Conservation (phyloP, 371 early-diverging fungal species). For the Batkoa obscura region DNA sequence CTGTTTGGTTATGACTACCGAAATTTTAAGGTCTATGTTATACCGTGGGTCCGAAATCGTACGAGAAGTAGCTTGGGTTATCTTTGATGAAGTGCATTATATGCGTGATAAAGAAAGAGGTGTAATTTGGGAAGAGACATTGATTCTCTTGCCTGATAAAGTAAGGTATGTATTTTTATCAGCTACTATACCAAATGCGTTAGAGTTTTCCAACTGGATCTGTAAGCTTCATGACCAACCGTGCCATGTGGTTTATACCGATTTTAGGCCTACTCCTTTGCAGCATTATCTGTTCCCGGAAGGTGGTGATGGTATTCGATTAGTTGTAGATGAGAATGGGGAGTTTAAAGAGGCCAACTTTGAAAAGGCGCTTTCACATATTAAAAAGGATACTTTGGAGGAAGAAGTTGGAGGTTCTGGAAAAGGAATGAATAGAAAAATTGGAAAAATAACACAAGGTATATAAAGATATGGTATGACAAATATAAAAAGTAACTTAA, state of each 20-base stretch:
- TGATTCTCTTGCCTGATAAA: conserved; percentile 88
- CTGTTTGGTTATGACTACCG: conserved; percentile 99
- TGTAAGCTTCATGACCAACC: conserved; percentile 88
- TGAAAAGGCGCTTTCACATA: conserved; percentile 59
- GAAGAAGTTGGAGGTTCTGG: conserved; percentile 4
- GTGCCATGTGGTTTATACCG: conserved; percentile 99
- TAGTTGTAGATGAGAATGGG: conserved; percentile 92
- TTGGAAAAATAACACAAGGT: not conserved
- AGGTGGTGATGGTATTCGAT: conserved; percentile 80
- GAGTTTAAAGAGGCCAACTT: conserved; percentile 91
- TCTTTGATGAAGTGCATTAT: conserved; percentile 99
- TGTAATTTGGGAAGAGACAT: conserved; percentile 99
- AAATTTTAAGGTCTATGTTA: conserved; percentile 98
- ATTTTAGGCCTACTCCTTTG: conserved; percentile 97
- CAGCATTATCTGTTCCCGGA: conserved; percentile 94
- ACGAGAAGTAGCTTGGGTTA: conserved; percentile 98
- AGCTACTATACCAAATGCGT: conserved; percentile 99
- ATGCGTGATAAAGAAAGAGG: conserved; percentile 94
- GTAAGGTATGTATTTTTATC: conserved; percentile 96
- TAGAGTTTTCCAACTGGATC: conserved; percentile 99
- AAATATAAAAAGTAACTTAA: no score
- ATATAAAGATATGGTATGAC: no score
- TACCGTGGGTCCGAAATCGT: conserved; percentile 97
- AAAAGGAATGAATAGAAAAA: conserved; percentile 1
- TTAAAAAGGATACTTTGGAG: conserved; percentile 14